Evolutionary conservation across 2,329 filamentous ascomycete species (phyloP).

Genomic region (Nigrograna mackinnonii): DNA sequence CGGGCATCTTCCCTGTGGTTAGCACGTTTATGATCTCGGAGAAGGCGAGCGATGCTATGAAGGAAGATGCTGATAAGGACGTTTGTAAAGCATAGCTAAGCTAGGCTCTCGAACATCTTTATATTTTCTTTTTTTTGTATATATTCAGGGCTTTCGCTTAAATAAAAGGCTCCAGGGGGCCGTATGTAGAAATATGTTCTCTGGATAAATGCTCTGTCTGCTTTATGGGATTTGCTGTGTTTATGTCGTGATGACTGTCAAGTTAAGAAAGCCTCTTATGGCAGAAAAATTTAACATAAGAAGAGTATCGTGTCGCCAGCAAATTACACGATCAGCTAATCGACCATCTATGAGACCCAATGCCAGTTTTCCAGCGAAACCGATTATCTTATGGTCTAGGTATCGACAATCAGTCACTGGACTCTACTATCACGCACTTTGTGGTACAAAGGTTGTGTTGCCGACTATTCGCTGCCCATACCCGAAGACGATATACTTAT

Average conservation of each 20-base stretch:
- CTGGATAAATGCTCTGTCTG: too few species aligned
- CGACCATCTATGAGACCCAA: too few species aligned
- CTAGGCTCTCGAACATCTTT: too few species aligned
- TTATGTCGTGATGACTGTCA: neutral
- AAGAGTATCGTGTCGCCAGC: too few species aligned
- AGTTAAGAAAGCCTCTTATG: neutral
- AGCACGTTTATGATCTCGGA: constrained; percentile 45
- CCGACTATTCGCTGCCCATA: neutral
- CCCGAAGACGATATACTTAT: neutral
- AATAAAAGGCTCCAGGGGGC: neutral
- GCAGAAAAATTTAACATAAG: too few species aligned
- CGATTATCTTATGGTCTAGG: neutral
- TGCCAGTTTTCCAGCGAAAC: neutral
- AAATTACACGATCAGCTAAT: too few species aligned
- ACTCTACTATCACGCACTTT: neutral
- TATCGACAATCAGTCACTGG: neutral
- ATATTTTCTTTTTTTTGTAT: neutral
- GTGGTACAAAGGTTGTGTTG: neutral
- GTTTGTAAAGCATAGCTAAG: constrained; percentile 6
- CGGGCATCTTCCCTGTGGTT: constrained; percentile 55
- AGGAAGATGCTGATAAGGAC: constrained; percentile 12
- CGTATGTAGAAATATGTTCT: neutral
- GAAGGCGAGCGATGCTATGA: constrained; percentile 10
- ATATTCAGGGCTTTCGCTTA: neutral
- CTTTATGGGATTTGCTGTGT: too few species aligned